These are phyloP conservation scores for Candida sanyaensis DNA, from an alignment of 1,139 yeast genomes.

Conservation along the genomic window DNA sequence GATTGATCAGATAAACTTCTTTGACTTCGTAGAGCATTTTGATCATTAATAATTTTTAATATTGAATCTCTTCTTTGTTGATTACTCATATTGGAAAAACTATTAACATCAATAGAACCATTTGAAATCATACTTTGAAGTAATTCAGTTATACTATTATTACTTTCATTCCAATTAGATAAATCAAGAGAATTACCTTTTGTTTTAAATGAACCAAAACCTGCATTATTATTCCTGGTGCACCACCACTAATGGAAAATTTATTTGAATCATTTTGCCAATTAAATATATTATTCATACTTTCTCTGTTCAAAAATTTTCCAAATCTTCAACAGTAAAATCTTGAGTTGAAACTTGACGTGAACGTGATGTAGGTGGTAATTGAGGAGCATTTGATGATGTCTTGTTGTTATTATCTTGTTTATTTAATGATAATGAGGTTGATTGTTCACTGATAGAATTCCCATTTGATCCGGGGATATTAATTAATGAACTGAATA, in stretches of 20 bases:
- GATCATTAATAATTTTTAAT: constrained; percentile 38
- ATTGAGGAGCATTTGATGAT: constrained; percentile 7
- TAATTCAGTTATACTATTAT: constrained; percentile 38
- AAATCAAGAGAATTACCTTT: constrained; percentile 34
- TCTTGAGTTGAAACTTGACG: constrained; percentile 22
- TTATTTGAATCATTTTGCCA: constrained; percentile 23
- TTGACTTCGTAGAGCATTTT: constrained; percentile 21
- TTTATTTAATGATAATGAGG: not conserved
- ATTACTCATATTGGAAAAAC: constrained; percentile 34
- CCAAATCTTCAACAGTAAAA: constrained; percentile 42
- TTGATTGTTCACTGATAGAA: constrained; percentile 32
- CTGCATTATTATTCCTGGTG: constrained; percentile 2
- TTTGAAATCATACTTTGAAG: constrained; percentile 38
- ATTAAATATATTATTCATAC: constrained; percentile 34
- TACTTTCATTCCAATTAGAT: constrained; percentile 22
- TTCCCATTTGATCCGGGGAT: constrained; percentile 38
- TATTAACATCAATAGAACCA: constrained; percentile 39
- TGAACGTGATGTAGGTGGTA: constrained; percentile 15
- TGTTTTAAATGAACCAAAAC: constrained; percentile 13
- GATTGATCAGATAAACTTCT: constrained; percentile 12
- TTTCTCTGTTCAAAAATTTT: constrained; percentile 45
- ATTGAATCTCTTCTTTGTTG: constrained; percentile 48
- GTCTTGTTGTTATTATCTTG: not conserved
- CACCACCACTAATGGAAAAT: constrained; percentile 9
- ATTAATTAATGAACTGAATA: constrained; percentile 44